Conservation (phyloP, 768 basidiomycete species). For the Hortiboletus flavorubellus region DNA sequence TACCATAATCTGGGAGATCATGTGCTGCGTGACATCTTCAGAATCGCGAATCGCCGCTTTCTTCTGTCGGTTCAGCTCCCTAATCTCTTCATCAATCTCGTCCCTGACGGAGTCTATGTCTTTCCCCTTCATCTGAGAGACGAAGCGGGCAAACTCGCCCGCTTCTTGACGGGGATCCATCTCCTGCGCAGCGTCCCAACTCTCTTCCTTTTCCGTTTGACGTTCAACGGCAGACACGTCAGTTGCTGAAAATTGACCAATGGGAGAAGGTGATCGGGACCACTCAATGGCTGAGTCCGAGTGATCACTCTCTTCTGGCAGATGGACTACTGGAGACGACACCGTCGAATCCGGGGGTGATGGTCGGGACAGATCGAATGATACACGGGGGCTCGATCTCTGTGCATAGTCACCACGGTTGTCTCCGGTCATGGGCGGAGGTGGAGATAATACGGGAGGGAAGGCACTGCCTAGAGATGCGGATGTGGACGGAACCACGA, state of each 20-base stretch:
- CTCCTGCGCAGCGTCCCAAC: slow-evolving; percentile 85
- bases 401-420: slow-evolving; percentile 5
- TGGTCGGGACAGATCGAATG: slow-evolving; percentile 2
- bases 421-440: slow-evolving; percentile 14
- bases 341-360: slow-evolving; percentile 14
- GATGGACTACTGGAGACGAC: background rate
- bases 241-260: background rate
- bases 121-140: slow-evolving; percentile 87
- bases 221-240: slow-evolving; percentile 18
- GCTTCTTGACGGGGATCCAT: slow-evolving; percentile 78
- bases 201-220: slow-evolving; percentile 33
- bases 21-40: slow-evolving; percentile 93
- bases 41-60: slow-evolving; percentile 91
- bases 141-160: slow-evolving; percentile 87
- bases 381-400: background rate
- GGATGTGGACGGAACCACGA: background rate
- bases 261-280: slow-evolving; percentile 41
- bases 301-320: slow-evolving; percentile 22
- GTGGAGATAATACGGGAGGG: slow-evolving; percentile 12
- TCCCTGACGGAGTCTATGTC: slow-evolving; percentile 75
- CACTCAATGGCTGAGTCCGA: slow-evolving; percentile 30
- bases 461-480: background rate
- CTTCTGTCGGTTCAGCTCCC: slow-evolving; percentile 71
- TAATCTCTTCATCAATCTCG: slow-evolving; percentile 93
- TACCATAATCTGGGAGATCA: slow-evolving; percentile 84